Evolutionary conservation across 1,284 basidiomycete genomes (phyloP), one percentile per base, ranked within the genome.

Genomic region (Cutaneotrichosporon dermatis): DNA sequence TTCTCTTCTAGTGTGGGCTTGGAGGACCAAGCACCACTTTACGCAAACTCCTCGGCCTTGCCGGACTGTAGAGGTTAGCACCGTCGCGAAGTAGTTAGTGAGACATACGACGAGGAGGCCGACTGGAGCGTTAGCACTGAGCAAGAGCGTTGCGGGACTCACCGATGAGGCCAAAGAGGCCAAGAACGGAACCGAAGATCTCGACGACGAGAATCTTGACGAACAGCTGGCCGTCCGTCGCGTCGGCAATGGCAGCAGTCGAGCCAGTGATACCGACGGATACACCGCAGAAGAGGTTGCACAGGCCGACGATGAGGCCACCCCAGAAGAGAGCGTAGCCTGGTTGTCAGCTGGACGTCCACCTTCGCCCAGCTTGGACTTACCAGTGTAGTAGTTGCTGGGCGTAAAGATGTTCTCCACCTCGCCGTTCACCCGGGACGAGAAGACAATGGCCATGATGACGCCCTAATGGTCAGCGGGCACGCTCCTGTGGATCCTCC

Each of bases 241-340:
- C 93, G 73, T 97, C 93, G 12, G 90, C 86, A 46, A 96, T 80
- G 0, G 93, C 93, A 11, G 92, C 92, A 13, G 90, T 95, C 2
- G 91, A 90, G 3, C 93, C 93, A 2, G 90, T 91, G 69, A 96
- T 84, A 34, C 93, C 93, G 55, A 96, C 93, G 13, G 86, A 88
- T 62, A 95, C 79, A 67, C 93, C 93, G 65, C 93, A 96, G 25
- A 97, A 83, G 15, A 96, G 83, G 77, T 96, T 96, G 79, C 92
- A 96, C 5, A 85, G 42, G 46, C 77, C 92, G 52, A 94, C 92
- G 1, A 91, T 92, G 51, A 96, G 79, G 36, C 93, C 93, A 43
- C 92, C 92, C 88, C 92, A 96, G 82, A 97, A 97, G 58, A 96
- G 83, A 2, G 92, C 87, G 70, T 85, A 96, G 9, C 92, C 91